Percentiles rank a stretch among this genome's conserved stretches.
Conservation (phyloP, 176 grass and related monocot genomes). For the Aegilops umbellulata region DNA sequence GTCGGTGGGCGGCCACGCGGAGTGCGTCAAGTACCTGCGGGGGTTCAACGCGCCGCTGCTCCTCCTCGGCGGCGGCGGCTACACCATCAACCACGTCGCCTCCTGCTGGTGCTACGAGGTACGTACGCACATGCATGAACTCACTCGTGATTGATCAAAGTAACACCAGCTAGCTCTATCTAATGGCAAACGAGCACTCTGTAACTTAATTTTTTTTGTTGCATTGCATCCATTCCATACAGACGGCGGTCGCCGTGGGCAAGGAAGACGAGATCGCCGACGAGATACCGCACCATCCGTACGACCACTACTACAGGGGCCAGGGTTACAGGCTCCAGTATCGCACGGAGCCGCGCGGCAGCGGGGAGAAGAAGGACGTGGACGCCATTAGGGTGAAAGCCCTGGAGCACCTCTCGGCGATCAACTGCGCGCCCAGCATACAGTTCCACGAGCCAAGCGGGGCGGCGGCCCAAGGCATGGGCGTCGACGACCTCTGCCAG, state of each 20-base stretch:
- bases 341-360: background rate
- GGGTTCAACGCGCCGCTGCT: slow-evolving; percentile 45
- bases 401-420: background rate
- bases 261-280: slow-evolving; percentile 26
- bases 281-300: slow-evolving; percentile 23
- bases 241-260: slow-evolving; percentile 33
- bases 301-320: background rate
- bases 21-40: background rate
- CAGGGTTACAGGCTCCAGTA: slow-evolving; percentile 10
- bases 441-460: background rate
- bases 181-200: too few relatives aligned
- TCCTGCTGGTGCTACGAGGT: slow-evolving; percentile 82
- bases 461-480: background rate
- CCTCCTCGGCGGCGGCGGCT: slow-evolving; percentile 77
- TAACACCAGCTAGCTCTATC: too few relatives aligned
- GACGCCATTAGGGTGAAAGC: background rate
- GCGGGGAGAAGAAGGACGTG: background rate
- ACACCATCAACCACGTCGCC: slow-evolving; percentile 63
- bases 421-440: background rate
- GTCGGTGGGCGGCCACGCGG: slow-evolving; percentile 52
- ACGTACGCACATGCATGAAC: background rate
- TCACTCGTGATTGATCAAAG: background rate
- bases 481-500: background rate
- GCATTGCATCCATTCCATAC: background rate
- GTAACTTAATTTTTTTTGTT: too few relatives aligned